phyloP scores from a whole-genome alignment of 805 yeast species.

The Maudiozyma serrabonitensis region DNA sequence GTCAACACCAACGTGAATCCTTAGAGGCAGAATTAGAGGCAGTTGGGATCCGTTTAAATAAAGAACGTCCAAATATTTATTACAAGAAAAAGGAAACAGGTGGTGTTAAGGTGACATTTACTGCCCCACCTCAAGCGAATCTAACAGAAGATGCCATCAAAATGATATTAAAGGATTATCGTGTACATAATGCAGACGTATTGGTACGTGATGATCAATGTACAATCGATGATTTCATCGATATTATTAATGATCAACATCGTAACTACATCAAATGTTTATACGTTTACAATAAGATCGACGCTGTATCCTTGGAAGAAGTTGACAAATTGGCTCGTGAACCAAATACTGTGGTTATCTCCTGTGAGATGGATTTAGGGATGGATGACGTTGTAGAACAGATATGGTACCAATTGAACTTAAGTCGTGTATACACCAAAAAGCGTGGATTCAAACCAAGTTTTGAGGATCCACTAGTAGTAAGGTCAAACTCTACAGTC shows the following conservation, averaged over 20 bases:
- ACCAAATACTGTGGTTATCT: constrained; percentile 89
- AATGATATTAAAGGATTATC: constrained; percentile 73
- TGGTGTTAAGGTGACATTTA: constrained; percentile 76
- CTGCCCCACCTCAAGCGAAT: constrained; percentile 65
- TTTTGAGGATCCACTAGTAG: constrained; percentile 84
- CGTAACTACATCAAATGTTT: constrained; percentile 84
- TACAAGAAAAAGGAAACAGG: constrained; percentile 79
- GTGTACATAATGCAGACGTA: constrained; percentile 89
- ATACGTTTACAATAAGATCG: constrained; percentile 90
- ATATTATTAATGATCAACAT: constrained; percentile 78
- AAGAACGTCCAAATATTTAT: constrained; percentile 64
- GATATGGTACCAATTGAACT: constrained; percentile 80
- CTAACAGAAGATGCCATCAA: constrained; percentile 73
- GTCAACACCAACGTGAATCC: constrained; percentile 77
- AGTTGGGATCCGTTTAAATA: constrained; percentile 86
- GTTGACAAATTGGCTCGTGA: constrained; percentile 85
- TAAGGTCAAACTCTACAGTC: constrained; percentile 66
- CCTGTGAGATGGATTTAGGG: constrained; percentile 83
- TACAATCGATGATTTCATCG: constrained; percentile 89
- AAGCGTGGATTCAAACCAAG: constrained; percentile 75
- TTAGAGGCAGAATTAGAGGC: constrained; percentile 85
- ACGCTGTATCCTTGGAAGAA: constrained; percentile 90
- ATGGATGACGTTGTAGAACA: constrained; percentile 82
- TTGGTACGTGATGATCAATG: constrained; percentile 79
- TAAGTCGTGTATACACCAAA: constrained; percentile 79